Evolutionary conservation across 768 basidiomycete genomes (phyloP).

Genomic region (Rubroboletus satanas): DNA sequence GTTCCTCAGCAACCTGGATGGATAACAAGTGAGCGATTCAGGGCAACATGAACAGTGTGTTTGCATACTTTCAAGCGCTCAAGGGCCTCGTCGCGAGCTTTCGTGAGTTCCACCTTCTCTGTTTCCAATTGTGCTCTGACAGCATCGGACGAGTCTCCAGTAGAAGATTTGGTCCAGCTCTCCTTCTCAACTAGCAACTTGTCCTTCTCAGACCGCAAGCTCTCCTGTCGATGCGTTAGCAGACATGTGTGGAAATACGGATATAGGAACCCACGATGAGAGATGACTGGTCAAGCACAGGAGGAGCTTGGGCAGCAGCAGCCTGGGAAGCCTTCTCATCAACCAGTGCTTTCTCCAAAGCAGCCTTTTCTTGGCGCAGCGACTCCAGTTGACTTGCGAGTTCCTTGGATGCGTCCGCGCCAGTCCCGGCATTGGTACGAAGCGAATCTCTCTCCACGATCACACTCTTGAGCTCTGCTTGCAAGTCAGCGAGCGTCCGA

Average conservation of each 20-base stretch:
- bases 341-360: conserved; percentile 37
- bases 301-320: conserved; percentile 5
- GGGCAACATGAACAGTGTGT: neutral
- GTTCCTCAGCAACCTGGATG: conserved; percentile 38
- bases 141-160: conserved; percentile 28
- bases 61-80: conserved; percentile 52
- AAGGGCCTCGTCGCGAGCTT: conserved; percentile 57
- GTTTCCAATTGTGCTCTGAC: conserved; percentile 46
- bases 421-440: conserved; percentile 13
- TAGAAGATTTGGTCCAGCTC: conserved; percentile 26
- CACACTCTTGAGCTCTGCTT: conserved; percentile 28
- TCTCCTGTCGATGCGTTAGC: conserved; percentile 36
- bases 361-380: conserved; percentile 37
- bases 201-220: conserved; percentile 58
- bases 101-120: conserved; percentile 56
- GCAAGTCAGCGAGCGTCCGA: conserved; percentile 23
- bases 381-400: conserved; percentile 34
- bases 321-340: conserved; percentile 34
- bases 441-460: conserved; percentile 29
- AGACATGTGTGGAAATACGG: too few species aligned
- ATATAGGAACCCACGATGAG: conserved; percentile 31
- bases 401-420: conserved; percentile 24
- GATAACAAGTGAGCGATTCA: neutral
- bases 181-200: conserved; percentile 59
- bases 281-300: conserved; percentile 23